phyloP scores from a whole-genome alignment of 2,329 filamentous ascomycete genomes.

The Huntiella abstrusa region DNA sequence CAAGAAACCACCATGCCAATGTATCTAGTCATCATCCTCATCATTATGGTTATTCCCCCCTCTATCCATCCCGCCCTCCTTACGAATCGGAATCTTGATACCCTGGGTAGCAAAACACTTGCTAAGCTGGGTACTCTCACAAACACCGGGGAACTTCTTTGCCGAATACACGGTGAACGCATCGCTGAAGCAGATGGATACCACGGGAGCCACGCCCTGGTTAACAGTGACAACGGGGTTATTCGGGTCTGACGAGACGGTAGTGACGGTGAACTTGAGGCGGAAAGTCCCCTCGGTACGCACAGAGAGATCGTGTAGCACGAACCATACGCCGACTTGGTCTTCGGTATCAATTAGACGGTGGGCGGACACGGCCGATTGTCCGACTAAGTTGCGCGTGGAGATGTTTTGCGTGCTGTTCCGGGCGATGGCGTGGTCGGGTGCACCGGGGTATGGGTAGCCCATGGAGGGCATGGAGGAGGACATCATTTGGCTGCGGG shows the following conservation, averaged over 20 bases:
- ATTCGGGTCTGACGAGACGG: conserved; percentile 34
- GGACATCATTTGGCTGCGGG: conserved; percentile 10
- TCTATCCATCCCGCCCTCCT: conserved; percentile 42
- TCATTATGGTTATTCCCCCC: conserved; percentile 23
- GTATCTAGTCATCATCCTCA: conserved; percentile 25
- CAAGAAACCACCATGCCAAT: too few species aligned
- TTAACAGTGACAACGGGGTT: conserved; percentile 35
- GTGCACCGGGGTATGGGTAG: conserved; percentile 15
- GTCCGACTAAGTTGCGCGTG: conserved; percentile 86
- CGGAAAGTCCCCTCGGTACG: conserved; percentile 81
- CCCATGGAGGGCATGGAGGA: conserved; percentile 3
- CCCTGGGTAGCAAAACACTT: conserved; percentile 86
- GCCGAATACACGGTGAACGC: conserved; percentile 87
- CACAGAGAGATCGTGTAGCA: conserved; percentile 86
- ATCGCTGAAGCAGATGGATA: conserved; percentile 74
- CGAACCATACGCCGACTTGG: conserved; percentile 87
- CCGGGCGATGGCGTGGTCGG: conserved; percentile 17
- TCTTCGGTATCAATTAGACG: conserved; percentile 60
- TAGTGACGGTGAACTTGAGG: conserved; percentile 58
- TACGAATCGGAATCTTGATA: conserved; percentile 90
- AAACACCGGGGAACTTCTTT: conserved; percentile 96
- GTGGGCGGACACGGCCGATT: conserved; percentile 73
- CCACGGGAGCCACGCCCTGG: conserved; percentile 56
- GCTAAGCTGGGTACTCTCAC: conserved; percentile 78
- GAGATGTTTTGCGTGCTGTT: conserved; percentile 61